phyloP scores from a whole-genome alignment of 768 basidiomycete genomes.

The Hemileccinum impolitum region DNA sequence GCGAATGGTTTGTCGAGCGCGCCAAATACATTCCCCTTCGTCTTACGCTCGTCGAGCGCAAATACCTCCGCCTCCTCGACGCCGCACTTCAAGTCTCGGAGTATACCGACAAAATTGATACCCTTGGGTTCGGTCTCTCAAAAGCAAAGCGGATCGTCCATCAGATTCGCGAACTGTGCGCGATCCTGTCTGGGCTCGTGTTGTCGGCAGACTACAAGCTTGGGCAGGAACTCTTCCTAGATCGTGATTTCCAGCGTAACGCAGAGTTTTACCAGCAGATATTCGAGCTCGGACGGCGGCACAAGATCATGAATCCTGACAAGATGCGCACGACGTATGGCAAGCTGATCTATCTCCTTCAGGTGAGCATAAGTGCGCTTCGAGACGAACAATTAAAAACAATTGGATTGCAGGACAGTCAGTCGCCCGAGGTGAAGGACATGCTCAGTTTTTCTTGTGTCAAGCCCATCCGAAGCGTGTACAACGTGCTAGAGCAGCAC shows the following conservation, averaged over 20 bases:
- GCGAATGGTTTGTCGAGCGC: conserved; percentile 84
- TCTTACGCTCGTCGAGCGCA: conserved; percentile 70
- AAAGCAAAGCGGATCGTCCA: conserved; percentile 87
- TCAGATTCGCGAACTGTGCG: conserved; percentile 83
- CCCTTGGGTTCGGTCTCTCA: conserved; percentile 68
- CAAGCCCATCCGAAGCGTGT: conserved; percentile 71
- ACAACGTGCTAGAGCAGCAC: conserved; percentile 60
- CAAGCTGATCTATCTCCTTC: conserved; percentile 78
- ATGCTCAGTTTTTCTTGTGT: conserved; percentile 79
- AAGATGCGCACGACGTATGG: conserved; percentile 90
- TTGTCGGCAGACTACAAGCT: conserved; percentile 83
- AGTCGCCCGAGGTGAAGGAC: conserved; percentile 77
- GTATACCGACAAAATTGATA: conserved; percentile 90
- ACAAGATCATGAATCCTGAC: conserved; percentile 92
- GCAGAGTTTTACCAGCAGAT: conserved; percentile 75
- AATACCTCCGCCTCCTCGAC: conserved; percentile 80
- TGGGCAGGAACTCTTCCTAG: conserved; percentile 82
- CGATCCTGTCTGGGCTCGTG: conserved; percentile 81
- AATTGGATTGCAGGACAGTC: conserved; percentile 61
- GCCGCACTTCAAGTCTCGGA: conserved; percentile 83
- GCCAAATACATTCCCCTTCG: conserved; percentile 80
- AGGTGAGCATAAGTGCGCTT: conserved; percentile 47
- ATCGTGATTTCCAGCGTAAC: conserved; percentile 78
- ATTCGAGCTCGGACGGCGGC: conserved; percentile 79
- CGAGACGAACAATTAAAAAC: background rate